Conservation (phyloP, 2,329 filamentous ascomycete genomes). For the Atkinsonella texensis region DNA sequence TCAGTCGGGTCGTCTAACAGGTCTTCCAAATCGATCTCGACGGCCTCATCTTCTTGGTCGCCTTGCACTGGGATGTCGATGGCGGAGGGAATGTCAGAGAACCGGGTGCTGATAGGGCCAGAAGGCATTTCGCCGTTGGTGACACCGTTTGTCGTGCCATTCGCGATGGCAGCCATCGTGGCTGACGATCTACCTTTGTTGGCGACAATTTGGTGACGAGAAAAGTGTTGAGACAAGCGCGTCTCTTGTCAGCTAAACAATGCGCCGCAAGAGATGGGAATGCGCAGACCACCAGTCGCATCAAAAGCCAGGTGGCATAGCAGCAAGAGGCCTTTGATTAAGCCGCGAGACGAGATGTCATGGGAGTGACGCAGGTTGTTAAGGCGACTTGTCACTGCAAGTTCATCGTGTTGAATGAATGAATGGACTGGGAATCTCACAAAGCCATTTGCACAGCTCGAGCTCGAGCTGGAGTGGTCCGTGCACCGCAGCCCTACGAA, state of each 20-base stretch:
- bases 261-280: slow-evolving; percentile 19
- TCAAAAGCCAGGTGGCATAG: slow-evolving; percentile 15
- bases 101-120: slow-evolving; percentile 40
- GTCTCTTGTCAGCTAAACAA: slow-evolving; percentile 17
- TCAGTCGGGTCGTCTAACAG: slow-evolving; percentile 90
- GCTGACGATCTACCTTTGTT: slow-evolving; percentile 9
- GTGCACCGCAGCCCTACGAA: neutral
- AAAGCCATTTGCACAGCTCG: neutral
- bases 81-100: slow-evolving; percentile 51
- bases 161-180: slow-evolving; percentile 30
- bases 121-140: slow-evolving; percentile 25
- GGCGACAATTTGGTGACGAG: neutral
- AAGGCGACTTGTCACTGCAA: neutral
- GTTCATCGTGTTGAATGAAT: neutral
- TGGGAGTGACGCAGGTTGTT: neutral
- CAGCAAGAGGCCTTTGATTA: slow-evolving; percentile 9
- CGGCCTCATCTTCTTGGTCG: slow-evolving; percentile 57
- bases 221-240: slow-evolving; percentile 13
- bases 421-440: neutral
- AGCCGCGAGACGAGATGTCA: neutral
- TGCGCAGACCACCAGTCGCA: slow-evolving; percentile 17
- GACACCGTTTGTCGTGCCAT: slow-evolving; percentile 32
- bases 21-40: slow-evolving; percentile 87
- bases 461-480: neutral
- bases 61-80: slow-evolving; percentile 56